Percentiles rank a stretch among this genome's conserved stretches.
Conservation (phyloP, 1,139 yeast species). For the Nadsonia starkeyi-henricii region DNA sequence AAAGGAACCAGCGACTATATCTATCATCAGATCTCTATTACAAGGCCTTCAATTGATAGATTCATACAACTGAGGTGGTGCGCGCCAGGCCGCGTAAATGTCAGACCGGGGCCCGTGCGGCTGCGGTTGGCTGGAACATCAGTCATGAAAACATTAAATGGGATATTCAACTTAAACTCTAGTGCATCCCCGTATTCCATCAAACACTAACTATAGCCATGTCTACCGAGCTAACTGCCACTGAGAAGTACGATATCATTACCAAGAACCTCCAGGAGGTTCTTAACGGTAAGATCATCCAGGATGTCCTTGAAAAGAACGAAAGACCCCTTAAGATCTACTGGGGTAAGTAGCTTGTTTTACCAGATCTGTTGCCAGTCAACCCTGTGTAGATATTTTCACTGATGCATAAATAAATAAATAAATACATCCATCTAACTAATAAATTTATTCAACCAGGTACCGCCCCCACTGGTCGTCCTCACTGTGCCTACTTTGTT, state of each 20-base stretch:
- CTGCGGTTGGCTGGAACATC: not conserved
- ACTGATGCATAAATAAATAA: not conserved
- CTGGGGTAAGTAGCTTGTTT: slow-evolving; percentile 52
- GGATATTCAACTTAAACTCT: too few species aligned
- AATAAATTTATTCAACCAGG: slow-evolving; percentile 7
- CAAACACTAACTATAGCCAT: not conserved
- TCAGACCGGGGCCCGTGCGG: not conserved
- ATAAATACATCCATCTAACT: not conserved
- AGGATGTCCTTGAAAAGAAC: slow-evolving; percentile 65
- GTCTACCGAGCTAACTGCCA: slow-evolving; percentile 26
- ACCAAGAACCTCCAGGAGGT: slow-evolving; percentile 85
- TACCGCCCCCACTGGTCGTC: slow-evolving; percentile 90
- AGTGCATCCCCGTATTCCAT: too few species aligned
- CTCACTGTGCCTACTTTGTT: slow-evolving; percentile 97
- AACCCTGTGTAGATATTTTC: not conserved
- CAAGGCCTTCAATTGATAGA: too few species aligned
- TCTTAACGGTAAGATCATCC: slow-evolving; percentile 76
- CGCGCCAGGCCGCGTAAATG: not conserved
- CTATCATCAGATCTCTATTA: too few species aligned
- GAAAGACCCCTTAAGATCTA: slow-evolving; percentile 74
- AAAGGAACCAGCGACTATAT: too few species aligned
- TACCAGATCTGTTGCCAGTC: not conserved
- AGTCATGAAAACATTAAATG: too few species aligned
- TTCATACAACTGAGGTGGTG: too few species aligned
- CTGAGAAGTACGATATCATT: slow-evolving; percentile 62